Conservation (phyloP, 768 basidiomycete genomes). For the Hortiboletus flavorubellus region DNA sequence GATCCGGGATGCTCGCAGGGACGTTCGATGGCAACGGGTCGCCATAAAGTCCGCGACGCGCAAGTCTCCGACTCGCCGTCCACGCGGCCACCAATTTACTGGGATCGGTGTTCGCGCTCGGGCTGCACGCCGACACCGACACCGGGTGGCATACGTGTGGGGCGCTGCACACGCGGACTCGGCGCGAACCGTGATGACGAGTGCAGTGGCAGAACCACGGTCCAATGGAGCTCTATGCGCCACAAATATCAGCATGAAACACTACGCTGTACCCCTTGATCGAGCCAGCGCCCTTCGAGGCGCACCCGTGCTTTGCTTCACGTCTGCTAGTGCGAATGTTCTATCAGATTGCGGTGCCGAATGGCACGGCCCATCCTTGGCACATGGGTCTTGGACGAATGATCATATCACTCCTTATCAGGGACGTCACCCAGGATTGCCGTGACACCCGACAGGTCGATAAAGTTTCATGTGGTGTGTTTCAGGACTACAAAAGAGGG, state of each 20-base stretch:
- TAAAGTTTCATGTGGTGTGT: constrained; percentile 1
- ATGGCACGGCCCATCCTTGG: neutral
- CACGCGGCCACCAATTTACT: neutral
- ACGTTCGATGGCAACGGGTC: neutral
- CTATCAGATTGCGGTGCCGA: neutral
- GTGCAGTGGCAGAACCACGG: neutral
- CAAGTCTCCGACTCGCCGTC: neutral
- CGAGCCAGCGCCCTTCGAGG: neutral
- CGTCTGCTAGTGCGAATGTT: neutral
- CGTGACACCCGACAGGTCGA: neutral
- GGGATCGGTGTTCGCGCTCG: neutral
- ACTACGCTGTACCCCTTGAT: neutral
- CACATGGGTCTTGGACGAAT: neutral
- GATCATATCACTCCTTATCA: neutral
- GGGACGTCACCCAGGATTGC: neutral
- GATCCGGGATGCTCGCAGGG: neutral
- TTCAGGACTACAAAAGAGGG: constrained; percentile 8
- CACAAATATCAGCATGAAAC: neutral
- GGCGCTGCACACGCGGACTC: neutral
- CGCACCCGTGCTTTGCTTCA: neutral
- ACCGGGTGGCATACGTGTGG: neutral
- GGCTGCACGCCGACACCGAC: neutral
- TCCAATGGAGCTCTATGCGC: neutral
- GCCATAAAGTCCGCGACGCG: too few relatives aligned
- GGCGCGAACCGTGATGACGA: neutral